Conservation (phyloP, 192 early-diverging fungal species). For the Haplosporangium gracile region DNA sequence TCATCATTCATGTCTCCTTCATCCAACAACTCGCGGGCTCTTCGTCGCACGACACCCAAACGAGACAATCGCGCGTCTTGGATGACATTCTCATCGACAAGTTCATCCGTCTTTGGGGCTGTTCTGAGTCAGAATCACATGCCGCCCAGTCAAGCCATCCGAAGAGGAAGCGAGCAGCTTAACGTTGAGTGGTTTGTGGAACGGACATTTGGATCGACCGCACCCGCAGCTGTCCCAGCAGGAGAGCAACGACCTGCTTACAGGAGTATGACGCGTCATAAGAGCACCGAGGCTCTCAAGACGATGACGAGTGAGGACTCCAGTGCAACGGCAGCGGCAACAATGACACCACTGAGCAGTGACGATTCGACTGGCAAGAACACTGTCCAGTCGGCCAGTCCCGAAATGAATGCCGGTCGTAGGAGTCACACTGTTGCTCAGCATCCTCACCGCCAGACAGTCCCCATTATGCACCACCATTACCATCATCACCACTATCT, state of each 20-base stretch:
- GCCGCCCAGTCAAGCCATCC: slow-evolving; percentile 34
- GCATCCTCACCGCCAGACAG: slow-evolving; percentile 40
- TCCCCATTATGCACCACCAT: slow-evolving; percentile 34
- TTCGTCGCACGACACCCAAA: slow-evolving; percentile 37
- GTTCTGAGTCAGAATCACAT: slow-evolving; percentile 39
- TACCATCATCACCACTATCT: slow-evolving; percentile 29
- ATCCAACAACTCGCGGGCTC: neutral
- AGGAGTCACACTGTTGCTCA: slow-evolving; percentile 22
- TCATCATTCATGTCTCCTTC: neutral
- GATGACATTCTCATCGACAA: slow-evolving; percentile 40
- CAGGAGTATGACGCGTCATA: slow-evolving; percentile 2
- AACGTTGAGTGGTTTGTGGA: slow-evolving; percentile 44
- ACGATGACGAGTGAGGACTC: neutral
- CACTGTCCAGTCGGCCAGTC: neutral
- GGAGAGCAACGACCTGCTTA: neutral
- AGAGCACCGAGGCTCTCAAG: slow-evolving; percentile 18
- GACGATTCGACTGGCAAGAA: neutral
- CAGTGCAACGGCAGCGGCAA: neutral
- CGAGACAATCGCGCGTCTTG: slow-evolving; percentile 42
- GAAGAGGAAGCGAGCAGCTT: slow-evolving; percentile 4
- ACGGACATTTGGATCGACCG: neutral
- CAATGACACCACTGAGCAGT: neutral
- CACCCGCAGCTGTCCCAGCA: neutral
- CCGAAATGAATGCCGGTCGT: neutral
- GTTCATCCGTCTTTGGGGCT: slow-evolving; percentile 30